Base-by-base conservation (phyloP, 306 rosid species). In the Gleditsia sinensis region DNA sequence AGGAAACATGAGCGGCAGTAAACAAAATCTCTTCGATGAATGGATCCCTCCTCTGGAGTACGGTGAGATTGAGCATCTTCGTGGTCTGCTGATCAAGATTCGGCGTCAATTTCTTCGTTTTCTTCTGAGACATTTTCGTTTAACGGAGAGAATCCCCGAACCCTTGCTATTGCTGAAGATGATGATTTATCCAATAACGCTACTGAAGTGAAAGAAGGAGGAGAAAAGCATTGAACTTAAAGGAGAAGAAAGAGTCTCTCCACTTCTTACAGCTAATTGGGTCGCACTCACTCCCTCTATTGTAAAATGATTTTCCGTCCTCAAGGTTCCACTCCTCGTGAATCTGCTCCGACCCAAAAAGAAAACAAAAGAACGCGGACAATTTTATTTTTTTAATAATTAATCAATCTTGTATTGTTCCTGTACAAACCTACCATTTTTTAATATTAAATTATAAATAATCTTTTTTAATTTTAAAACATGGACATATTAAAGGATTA, bases 1-100 rank as follows among this genome's bases (percentile, higher is more conserved):
- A 88, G 27, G 97, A 85, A 14, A 94, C 98, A 43, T 94, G 98
- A 0, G 97, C 94, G 0, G 97, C 98, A 42, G 97, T 94, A 86
- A 91, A 91, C 60, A 94, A 83, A 86, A 94, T 94, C 86, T 91
- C 92, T 72, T 89, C 97, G 67, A 94, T 85, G 87, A 82, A 91
- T 1, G 94, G 92, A 80, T 94, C 98, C 61, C 82, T 87, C 76
- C 98, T 78, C 78, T 91, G 98, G 51, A 94, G 89, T 32, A 94
- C 98, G 1, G 94, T 91, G 58, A 94, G 97, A 75, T 94, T 94
- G 75, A 91, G 94, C 80, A 86, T 74, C 78, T 89, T 94, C 14
- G 98, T 94, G 87, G 82, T 87, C 68, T 85, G 86, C 71, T 83
- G 92, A 83, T 94, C 98, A 50, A 94, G 90, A 88, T 94, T 94